Conservation (phyloP, 1,284 basidiomycete genomes). For the Cutaneotrichosporon sp. region DNA sequence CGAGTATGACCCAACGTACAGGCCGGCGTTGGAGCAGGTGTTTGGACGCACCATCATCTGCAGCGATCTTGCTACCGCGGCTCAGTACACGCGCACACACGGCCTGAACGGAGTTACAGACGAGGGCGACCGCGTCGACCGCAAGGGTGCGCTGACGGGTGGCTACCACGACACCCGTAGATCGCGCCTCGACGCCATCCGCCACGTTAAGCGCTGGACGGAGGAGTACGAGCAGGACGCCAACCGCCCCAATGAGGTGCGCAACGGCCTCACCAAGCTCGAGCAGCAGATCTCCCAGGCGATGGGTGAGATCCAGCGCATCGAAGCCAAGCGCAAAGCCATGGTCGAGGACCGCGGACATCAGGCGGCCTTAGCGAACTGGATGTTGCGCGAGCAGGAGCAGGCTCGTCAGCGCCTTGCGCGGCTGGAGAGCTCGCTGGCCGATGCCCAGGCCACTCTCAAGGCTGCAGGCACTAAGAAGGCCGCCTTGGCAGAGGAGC, state of each 20-base stretch:
- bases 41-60: slow-evolving; percentile 97
- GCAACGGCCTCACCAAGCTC: slow-evolving; percentile 60
- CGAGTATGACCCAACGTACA: slow-evolving; percentile 63
- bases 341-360: slow-evolving; percentile 64
- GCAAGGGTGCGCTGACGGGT: slow-evolving; percentile 91
- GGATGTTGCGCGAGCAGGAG: slow-evolving; percentile 66
- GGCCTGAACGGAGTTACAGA: slow-evolving; percentile 94
- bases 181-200: slow-evolving; percentile 83
- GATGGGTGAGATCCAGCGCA: slow-evolving; percentile 67
- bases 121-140: slow-evolving; percentile 95
- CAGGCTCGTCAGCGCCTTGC: slow-evolving; percentile 59
- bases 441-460: slow-evolving; percentile 67
- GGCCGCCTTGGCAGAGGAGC: slow-evolving; percentile 64
- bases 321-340: slow-evolving; percentile 65
- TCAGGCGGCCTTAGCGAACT: slow-evolving; percentile 60
- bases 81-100: slow-evolving; percentile 90
- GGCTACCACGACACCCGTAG: slow-evolving; percentile 90
- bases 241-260: slow-evolving; percentile 65
- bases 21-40: slow-evolving; percentile 83
- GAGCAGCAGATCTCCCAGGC: slow-evolving; percentile 84
- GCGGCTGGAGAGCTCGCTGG: slow-evolving; percentile 63
- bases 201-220: slow-evolving; percentile 70
- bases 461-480: slow-evolving; percentile 47
- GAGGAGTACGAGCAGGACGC: slow-evolving; percentile 65
- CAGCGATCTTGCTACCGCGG: slow-evolving; percentile 82